Base-by-base conservation (phyloP, 768 basidiomycete species). In the Tulasnella calospora region DNA sequence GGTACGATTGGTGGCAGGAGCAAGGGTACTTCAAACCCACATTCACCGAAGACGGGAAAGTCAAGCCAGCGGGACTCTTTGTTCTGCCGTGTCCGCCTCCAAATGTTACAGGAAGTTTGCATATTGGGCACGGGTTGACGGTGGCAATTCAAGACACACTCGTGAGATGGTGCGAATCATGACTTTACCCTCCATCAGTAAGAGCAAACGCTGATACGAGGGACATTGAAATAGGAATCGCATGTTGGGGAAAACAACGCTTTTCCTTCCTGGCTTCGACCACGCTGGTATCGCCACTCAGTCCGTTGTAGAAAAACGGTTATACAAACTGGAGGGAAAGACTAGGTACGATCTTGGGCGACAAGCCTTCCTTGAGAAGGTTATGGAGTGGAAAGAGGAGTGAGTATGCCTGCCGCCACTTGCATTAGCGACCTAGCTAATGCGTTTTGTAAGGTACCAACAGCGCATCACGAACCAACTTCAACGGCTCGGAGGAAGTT, bases 211-310 rank as follows among this genome's bases (percentile, higher is more conserved):
- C 17, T 57, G n/a, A 5, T 19, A 46, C 57, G 33, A 38, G 23
- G 73, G 12, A n/a, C 27, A 36, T 36, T 21, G 23, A 38, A 55
- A 21, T 77, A 95, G 94, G 95, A 95, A 96, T 84, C 94, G 97
- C 44, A 99, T 99, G 98, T 86, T 92, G 55, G 97, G 97, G 1
- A 94, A 91, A 85, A 94, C 94, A 13, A 92, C 93, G 0, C 87
- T 99, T 0, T 99, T 92, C 82, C 89, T 91, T 2, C 98, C 98
- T 0, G 98, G 98, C 21, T 99, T 96, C 82, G 98, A 99, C 84
- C 98, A 99, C 82, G 98, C 98, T 0, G 96, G 97, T 78, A 99
- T 99, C 79, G 96, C 96, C 0, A 99, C 98, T 0, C 98, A 99
- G 85, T 94, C 94, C 69, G 97, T 99, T 21, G 97, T 99, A 0